Evolutionary conservation across 225 moss, liverwort and hornwort genomes (phyloP).

Genomic region (Bryoerythrophyllum caledonicum): DNA sequence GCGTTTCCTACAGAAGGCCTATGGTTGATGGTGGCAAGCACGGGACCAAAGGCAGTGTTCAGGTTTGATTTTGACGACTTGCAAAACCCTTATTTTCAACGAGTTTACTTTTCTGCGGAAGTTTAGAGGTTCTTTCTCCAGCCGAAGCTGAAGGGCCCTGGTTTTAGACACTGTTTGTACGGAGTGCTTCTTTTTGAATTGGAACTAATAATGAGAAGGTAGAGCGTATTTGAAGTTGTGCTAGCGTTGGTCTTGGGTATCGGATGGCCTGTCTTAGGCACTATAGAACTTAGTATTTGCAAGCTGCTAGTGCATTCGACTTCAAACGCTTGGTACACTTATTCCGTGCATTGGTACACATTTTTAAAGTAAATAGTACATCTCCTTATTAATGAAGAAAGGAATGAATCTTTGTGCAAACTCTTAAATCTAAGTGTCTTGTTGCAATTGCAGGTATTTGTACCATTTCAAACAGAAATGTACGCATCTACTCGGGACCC

Average conservation of each 20-base stretch:
- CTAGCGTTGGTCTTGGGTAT: background rate
- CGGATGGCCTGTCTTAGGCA: background rate
- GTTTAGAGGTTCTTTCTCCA: conserved; percentile 3
- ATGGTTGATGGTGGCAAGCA: conserved; percentile 99
- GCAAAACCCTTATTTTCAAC: background rate
- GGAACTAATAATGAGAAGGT: conserved; percentile 2
- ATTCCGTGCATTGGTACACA: background rate
- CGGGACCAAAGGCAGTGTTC: conserved; percentile 99
- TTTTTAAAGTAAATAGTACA: background rate
- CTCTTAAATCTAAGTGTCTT: conserved; percentile 4
- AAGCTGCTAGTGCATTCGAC: background rate
- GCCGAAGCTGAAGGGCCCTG: background rate
- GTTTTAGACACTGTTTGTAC: conserved; percentile 2
- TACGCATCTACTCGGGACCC: conserved; percentile 95
- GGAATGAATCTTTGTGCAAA: conserved; percentile 1
- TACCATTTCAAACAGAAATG: conserved; percentile 98
- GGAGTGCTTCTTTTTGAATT: background rate
- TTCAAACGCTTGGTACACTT: background rate
- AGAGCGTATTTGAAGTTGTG: background rate
- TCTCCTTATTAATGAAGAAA: too few relatives aligned
- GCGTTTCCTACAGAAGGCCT: conserved; percentile 87
- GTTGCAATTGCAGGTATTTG: conserved; percentile 79
- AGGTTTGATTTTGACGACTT: conserved; percentile 43
- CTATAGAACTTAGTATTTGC: background rate
- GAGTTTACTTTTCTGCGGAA: background rate